These are phyloP conservation scores for Globisporangium paddicum DNA, from an alignment of 352 stramenopile genomes.

Conservation along the genomic window DNA sequence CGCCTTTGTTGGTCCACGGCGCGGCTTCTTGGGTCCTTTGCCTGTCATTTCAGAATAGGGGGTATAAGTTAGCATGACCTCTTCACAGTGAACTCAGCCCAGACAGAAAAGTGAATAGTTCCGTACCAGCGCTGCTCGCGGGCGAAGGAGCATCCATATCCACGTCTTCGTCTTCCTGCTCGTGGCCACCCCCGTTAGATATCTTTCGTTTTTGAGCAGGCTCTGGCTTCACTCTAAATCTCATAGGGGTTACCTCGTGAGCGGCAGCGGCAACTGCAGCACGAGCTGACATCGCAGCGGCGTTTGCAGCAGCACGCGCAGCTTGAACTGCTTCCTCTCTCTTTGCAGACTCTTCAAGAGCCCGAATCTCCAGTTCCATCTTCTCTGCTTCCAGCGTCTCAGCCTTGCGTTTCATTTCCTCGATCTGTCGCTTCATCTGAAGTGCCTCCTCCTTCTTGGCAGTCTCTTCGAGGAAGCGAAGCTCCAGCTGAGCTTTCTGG, in stretches of 20 bases:
- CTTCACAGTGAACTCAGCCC: background rate
- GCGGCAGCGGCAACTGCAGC: conserved; percentile 63
- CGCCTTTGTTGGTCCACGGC: conserved; percentile 39
- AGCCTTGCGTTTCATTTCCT: conserved; percentile 43
- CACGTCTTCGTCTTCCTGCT: conserved; percentile 41
- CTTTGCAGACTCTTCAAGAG: conserved; percentile 32
- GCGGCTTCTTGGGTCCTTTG: conserved; percentile 48
- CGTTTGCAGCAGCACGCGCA: conserved; percentile 52
- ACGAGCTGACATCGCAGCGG: conserved; percentile 60
- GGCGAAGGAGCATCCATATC: conserved; percentile 53
- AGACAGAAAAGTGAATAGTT: background rate
- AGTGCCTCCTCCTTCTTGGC: conserved; percentile 31
- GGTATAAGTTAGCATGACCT: conserved; percentile 18
- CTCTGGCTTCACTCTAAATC: conserved; percentile 18
- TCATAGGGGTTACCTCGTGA: conserved; percentile 26
- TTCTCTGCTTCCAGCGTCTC: conserved; percentile 50
- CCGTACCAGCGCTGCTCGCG: conserved; percentile 30
- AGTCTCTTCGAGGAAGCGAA: conserved; percentile 27
- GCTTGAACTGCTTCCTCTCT: conserved; percentile 63
- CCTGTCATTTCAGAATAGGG: conserved; percentile 12
- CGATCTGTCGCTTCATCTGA: conserved; percentile 33
- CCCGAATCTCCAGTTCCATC: conserved; percentile 33
- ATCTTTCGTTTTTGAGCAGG: conserved; percentile 40
- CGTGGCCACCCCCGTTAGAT: conserved; percentile 17
- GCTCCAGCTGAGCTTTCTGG: conserved; percentile 39